Percentiles rank a stretch among this genome's conserved stretches.
Conservation (phyloP, 1,284 basidiomycete species). For the Cronartium quercuum region DNA sequence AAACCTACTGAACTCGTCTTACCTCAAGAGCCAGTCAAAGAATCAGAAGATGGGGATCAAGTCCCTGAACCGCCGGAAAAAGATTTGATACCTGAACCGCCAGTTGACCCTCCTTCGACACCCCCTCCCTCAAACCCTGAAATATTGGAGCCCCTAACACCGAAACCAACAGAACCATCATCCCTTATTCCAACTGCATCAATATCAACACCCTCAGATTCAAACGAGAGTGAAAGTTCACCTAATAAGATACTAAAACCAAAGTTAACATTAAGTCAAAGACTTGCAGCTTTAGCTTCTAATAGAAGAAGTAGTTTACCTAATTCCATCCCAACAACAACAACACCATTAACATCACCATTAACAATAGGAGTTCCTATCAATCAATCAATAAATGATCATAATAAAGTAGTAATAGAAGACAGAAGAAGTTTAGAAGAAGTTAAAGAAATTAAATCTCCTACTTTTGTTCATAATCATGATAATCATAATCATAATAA, state of each 20-base stretch:
- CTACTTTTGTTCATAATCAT: background rate
- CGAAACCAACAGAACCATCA: background rate
- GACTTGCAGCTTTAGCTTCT: slow-evolving; percentile 21
- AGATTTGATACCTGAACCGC: background rate
- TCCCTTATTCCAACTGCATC: background rate
- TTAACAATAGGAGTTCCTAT: background rate
- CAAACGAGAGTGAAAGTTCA: background rate
- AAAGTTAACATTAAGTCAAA: slow-evolving; percentile 8
- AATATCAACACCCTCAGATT: background rate
- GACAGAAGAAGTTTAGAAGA: background rate
- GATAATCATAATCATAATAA: background rate
- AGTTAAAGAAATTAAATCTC: background rate
- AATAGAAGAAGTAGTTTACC: background rate
- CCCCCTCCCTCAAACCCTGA: background rate
- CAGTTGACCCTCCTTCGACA: background rate
- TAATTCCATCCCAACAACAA: background rate
- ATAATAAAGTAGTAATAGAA: background rate
- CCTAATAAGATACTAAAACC: background rate
- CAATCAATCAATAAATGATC: background rate
- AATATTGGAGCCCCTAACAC: background rate
- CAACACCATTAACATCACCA: background rate
- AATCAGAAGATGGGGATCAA: no score
- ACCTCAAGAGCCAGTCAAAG: no score
- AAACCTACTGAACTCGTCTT: no score
- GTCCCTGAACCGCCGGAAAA: no score